Conservation (phyloP, 192 early-diverging fungal genomes). For the Tieghemiomyces parasiticus region DNA sequence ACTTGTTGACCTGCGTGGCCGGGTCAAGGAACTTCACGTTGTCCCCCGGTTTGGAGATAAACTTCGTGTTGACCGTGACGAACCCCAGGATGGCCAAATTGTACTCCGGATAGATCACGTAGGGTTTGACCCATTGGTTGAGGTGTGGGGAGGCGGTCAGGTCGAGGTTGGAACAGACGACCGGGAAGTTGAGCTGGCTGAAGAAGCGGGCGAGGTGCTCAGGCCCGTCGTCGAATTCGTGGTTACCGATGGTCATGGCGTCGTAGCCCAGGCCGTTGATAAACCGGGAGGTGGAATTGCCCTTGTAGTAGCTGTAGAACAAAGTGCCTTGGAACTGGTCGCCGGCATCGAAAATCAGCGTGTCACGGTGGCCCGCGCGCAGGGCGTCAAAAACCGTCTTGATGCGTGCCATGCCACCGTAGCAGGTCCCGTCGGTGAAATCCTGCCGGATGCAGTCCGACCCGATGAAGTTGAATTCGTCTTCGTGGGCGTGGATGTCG, state of each 20-base stretch:
- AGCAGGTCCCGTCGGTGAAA: constrained; percentile 22
- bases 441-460: constrained; percentile 28
- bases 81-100: constrained; percentile 54
- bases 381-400: constrained; percentile 37
- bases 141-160: constrained; percentile 26
- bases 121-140: constrained; percentile 39
- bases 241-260: constrained; percentile 43
- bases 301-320: constrained; percentile 50
- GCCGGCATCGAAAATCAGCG: constrained; percentile 56
- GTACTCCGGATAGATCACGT: constrained; percentile 46
- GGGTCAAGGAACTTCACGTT: constrained; percentile 39
- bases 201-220: constrained; percentile 33
- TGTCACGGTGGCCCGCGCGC: constrained; percentile 28
- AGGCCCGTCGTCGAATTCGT: constrained; percentile 62
- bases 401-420: constrained; percentile 48
- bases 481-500: constrained; percentile 32
- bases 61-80: constrained; percentile 37
- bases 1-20: constrained; percentile 38
- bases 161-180: constrained; percentile 54
- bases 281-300: constrained; percentile 33
- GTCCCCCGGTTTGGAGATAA: constrained; percentile 34
- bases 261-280: constrained; percentile 54
- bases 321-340: constrained; percentile 52
- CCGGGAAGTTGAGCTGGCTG: constrained; percentile 39
- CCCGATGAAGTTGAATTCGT: constrained; percentile 33